Evolutionary conservation across 2,329 filamentous ascomycete species (phyloP), one percentile per base, ranked within the genome.

Genomic region (Myriangium duriaei): DNA sequence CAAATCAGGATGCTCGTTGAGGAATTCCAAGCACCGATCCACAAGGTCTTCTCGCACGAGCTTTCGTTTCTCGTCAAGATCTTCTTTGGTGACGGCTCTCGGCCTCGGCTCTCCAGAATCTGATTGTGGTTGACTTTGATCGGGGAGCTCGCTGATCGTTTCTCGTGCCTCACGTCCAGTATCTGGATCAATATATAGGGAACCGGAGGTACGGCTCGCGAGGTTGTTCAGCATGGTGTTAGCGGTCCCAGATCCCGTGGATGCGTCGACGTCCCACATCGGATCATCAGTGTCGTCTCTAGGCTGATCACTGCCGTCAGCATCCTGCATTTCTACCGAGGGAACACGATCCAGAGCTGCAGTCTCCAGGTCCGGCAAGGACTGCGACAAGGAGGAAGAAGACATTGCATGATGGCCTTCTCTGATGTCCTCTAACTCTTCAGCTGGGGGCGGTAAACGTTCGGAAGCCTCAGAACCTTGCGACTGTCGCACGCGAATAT

Each of bases 1-100:
- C 9, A 88, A 77, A 48, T 83, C 78, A 11, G 87, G 79, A 49
- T 96, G 87, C 26, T 80, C 79, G 55, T 88, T 81, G 37, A 98
- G 77, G 21, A 96, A 77, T 51, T 95, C 87, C 14, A 98, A 67
- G 47, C 83, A 93, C 41, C 85, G 81, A 49, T 95, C 87, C 42
- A 96, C 87, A 39, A 96, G 62, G 40, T 83, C 79, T 13, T 74
- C 68, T 28, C 84, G 75, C 29, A 96, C 66, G n/a, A 68, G 71
- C 4, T 71, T 68, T 32, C 91, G 77, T 55, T 83, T 73, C 21
- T 73, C 72, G 45, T 94, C 83, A 5, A 98, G 67, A 46, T 86
- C 80, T 41, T 95, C 83, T 41, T 86, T 69, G 0, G 81, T 81
- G 19, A 76, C 58, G 37, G 59, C 56, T 2, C 42, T 40, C 39